Conservation (phyloP, 1,284 basidiomycete genomes). For the Takashimella tepidaria region DNA sequence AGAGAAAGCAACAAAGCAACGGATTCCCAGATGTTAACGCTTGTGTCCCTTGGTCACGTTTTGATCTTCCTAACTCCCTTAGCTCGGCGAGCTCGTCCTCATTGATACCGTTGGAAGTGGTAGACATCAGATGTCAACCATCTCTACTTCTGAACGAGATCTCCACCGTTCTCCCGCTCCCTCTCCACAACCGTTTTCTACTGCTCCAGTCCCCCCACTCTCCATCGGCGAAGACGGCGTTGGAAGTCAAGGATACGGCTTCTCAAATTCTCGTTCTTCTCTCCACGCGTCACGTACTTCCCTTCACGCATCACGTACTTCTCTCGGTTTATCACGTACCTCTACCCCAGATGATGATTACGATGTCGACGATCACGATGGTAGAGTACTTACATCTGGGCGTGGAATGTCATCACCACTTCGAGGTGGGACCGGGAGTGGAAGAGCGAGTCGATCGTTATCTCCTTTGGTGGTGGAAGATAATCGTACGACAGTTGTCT, state of each 20-base stretch:
- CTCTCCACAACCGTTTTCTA: not conserved
- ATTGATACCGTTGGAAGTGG: slow-evolving; percentile 27
- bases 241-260: too few species aligned
- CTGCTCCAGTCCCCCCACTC: not conserved
- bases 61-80: slow-evolving; percentile 3
- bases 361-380: not conserved
- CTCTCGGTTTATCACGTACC: not conserved
- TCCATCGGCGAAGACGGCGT: not conserved
- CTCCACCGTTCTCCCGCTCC: not conserved
- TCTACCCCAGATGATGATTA: not conserved
- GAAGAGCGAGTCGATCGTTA: not conserved
- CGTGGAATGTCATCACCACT: not conserved
- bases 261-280: not conserved
- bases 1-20: too few species aligned
- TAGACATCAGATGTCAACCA: slow-evolving; percentile 11
- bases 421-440: not conserved
- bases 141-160: slow-evolving; percentile 9
- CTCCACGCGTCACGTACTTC: too few species aligned
- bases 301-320: not conserved
- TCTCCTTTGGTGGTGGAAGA: not conserved
- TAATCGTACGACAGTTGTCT: slow-evolving; percentile 29
- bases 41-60: too few species aligned
- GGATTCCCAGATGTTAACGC: too few species aligned
- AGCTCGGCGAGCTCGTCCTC: slow-evolving; percentile 47
- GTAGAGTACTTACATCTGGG: not conserved